Conservation (phyloP, 495 filamentous ascomycete species). For the Aspergillus baeticus region DNA sequence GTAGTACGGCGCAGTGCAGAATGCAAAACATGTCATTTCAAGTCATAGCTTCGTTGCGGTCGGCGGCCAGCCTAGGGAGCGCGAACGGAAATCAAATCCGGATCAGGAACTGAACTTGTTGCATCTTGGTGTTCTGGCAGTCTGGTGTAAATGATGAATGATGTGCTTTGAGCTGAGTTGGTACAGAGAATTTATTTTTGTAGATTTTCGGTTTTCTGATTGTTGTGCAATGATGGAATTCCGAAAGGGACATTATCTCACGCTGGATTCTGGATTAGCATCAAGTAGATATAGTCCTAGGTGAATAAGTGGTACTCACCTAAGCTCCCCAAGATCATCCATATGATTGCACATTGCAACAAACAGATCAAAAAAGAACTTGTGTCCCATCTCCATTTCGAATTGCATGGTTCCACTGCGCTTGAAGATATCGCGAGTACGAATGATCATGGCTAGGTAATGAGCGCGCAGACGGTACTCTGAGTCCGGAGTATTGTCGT, state of each 20-base stretch:
- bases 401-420: conserved; percentile 94
- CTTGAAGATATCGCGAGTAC: conserved; percentile 92
- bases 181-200: conserved; percentile 13
- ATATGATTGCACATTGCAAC: conserved; percentile 97
- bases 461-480: conserved; percentile 89
- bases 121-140: conserved; percentile 30
- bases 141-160: conserved; percentile 20
- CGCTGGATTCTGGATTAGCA: conserved; percentile 24
- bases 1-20: no score
- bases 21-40: neutral
- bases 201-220: conserved; percentile 18
- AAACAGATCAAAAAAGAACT: conserved; percentile 96
- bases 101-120: conserved; percentile 22
- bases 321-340: conserved; percentile 75
- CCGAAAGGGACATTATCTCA: conserved; percentile 36
- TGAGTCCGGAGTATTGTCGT: conserved; percentile 88
- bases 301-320: conserved; percentile 24
- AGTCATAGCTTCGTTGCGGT: conserved; percentile 5
- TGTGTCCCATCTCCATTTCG: conserved; percentile 91
- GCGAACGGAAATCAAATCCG: conserved; percentile 22
- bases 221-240: conserved; percentile 7
- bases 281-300: conserved; percentile 16
- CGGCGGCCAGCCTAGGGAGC: conserved; percentile 49
- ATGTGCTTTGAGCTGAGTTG: conserved; percentile 26
- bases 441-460: conserved; percentile 92